Evolutionary conservation across 306 rosid genomes (phyloP).

Genomic region (Vigna hirtella): DNA sequence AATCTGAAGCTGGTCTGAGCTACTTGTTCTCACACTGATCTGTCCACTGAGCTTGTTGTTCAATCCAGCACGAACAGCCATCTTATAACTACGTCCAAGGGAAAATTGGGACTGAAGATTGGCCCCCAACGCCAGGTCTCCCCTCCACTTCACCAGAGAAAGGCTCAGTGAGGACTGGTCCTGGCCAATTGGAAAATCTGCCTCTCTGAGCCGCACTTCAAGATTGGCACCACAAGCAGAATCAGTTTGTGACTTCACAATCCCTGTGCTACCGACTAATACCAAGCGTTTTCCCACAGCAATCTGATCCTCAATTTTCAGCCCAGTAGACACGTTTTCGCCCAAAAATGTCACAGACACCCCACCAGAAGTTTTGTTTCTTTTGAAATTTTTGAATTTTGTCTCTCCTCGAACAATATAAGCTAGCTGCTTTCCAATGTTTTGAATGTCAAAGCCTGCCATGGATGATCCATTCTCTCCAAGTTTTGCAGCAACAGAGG

Average conservation of each 20-base stretch:
- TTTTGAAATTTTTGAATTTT: conserved; percentile 75
- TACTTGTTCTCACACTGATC: conserved; percentile 81
- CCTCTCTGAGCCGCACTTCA: conserved; percentile 92
- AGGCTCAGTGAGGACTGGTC: conserved; percentile 90
- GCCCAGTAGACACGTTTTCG: conserved; percentile 86
- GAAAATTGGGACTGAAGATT: conserved; percentile 91
- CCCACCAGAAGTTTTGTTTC: conserved; percentile 89
- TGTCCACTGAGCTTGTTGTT: conserved; percentile 98
- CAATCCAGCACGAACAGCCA: conserved; percentile 89
- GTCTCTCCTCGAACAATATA: conserved; percentile 77
- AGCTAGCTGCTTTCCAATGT: conserved; percentile 66
- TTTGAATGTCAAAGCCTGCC: conserved; percentile 98
- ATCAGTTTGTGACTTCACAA: conserved; percentile 81
- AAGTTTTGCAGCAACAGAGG: conserved; percentile 85
- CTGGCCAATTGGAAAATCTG: conserved; percentile 96
- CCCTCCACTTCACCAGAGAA: conserved; percentile 94
- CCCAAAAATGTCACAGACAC: conserved; percentile 88
- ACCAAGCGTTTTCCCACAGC: conserved; percentile 86
- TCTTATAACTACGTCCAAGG: conserved; percentile 83
- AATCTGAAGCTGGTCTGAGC: conserved; percentile 96
- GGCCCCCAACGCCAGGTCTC: conserved; percentile 86
- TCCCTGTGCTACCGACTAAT: conserved; percentile 85
- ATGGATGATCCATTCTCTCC: conserved; percentile 88
- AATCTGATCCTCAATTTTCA: conserved; percentile 90
- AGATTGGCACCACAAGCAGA: conserved; percentile 90